Percentiles rank a stretch among this genome's conserved stretches.
Conservation (phyloP, 2,329 filamentous ascomycete genomes). For the Onygenales sp. region DNA sequence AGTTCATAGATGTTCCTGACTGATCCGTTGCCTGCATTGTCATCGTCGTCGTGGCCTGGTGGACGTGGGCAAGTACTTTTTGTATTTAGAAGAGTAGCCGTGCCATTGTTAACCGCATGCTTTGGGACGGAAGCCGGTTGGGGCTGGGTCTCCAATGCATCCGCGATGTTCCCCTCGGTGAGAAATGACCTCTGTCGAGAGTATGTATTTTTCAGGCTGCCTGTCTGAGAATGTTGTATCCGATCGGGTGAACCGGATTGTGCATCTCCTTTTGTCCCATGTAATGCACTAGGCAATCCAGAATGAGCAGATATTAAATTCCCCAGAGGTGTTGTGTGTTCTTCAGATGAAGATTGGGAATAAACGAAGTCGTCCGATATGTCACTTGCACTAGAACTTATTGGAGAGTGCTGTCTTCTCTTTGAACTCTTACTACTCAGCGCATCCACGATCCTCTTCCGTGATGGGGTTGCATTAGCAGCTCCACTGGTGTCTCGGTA, state of each 20-base stretch:
- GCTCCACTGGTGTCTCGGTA: not conserved
- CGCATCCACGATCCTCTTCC: constrained; percentile 28
- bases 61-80: constrained; percentile 11
- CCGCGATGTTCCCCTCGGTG: constrained; percentile 34
- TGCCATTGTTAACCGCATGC: not conserved
- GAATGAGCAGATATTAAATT: not conserved
- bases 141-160: not conserved
- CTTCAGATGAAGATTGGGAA: not conserved
- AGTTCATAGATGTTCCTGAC: constrained; percentile 54
- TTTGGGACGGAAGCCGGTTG: not conserved
- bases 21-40: constrained; percentile 26
- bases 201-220: constrained; percentile 46
- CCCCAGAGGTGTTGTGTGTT: not conserved
- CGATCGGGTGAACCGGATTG: constrained; percentile 7
- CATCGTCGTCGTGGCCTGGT: constrained; percentile 39
- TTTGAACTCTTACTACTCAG: constrained; percentile 8
- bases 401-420: not conserved
- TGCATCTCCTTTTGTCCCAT: not conserved
- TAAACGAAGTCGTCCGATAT: not conserved
- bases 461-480: constrained; percentile 13
- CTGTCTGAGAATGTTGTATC: constrained; percentile 15
- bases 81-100: not conserved
- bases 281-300: not conserved
- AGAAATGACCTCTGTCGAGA: constrained; percentile 50
- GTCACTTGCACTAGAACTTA: constrained; percentile 2